Evolutionary conservation across 2,329 filamentous ascomycete genomes (phyloP), one percentile per base, ranked within the genome.

Genomic region (Fusarium camptoceras): DNA sequence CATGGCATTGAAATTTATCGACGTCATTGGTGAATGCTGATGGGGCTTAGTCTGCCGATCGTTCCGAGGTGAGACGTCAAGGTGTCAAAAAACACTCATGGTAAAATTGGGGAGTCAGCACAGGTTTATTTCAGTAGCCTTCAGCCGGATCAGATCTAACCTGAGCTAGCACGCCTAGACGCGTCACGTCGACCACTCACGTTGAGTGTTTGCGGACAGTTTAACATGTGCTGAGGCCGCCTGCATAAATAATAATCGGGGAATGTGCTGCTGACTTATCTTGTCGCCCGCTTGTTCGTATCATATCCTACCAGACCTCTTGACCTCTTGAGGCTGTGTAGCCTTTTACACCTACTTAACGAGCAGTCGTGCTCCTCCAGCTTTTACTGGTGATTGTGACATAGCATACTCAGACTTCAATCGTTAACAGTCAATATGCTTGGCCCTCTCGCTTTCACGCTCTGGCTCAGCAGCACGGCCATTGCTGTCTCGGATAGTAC

Each of bases 401-500:
- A 34, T n/a, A 6, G 10, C 12, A 14, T 41, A 22, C 10, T 20
- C 22, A 12, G 14, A n/a, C 7, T 11, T 50, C 15, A 9, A 8
- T 24, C 24, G 15, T 6, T 6, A 16, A 22, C 11, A 14, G 18
- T 3, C 44, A 50, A 24, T 1, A 66, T 66, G 61, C 47, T 34
- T 3, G 47, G 47, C 14, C n/a, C 24, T 5, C 16, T 66, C 5
- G 55, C 43, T 9, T n/a, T 66, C 5, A 4, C 48, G 9, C 42
- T 61, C 16, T 66, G 41, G 28, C 31, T 66, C 5, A n/a, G 25
- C 34, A 34, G 47, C 22, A 14, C 41, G 12, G 63, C 42, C 0
- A 55, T 48, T 3, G 63, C 63, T 14, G n/a, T 43, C 9, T 25
- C 62, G 46, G 63, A 66, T 37, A 37, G 16, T 16, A 15, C 47